Conservation (phyloP, 1,284 basidiomycete genomes). For the Tausonia pullulans region DNA sequence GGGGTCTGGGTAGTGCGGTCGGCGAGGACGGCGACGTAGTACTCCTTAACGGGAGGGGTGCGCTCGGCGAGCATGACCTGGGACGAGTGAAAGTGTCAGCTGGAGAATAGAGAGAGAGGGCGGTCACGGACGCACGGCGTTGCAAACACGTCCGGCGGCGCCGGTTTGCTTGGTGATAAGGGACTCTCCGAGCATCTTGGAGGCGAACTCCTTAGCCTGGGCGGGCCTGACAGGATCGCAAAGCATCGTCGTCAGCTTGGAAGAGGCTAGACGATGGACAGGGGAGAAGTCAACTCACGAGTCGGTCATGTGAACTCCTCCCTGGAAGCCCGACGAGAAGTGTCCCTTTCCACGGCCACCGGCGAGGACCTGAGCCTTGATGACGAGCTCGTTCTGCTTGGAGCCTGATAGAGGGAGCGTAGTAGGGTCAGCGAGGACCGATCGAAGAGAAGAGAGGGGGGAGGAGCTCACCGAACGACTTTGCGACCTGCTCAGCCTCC, state of each 20-base stretch:
- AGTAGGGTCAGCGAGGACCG: background rate
- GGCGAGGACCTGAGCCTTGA: constrained; percentile 98
- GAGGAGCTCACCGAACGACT: constrained; percentile 58
- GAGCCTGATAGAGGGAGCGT: background rate
- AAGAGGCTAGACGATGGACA: background rate
- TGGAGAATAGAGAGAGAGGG: constrained; percentile 3
- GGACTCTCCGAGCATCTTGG: constrained; percentile 88
- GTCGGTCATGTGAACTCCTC: constrained; percentile 91
- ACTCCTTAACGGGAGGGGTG: constrained; percentile 87
- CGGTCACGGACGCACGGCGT: constrained; percentile 52
- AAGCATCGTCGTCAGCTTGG: constrained; percentile 6
- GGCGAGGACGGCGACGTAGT: constrained; percentile 95
- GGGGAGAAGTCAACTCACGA: constrained; percentile 46
- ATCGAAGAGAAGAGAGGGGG: background rate
- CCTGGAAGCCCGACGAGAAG: constrained; percentile 92
- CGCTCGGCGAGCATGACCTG: constrained; percentile 97
- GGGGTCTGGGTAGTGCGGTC: constrained; percentile 83
- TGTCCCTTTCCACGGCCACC: constrained; percentile 97
- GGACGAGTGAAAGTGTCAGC: constrained; percentile 13
- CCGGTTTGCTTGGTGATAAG: constrained; percentile 99
- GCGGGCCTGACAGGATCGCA: constrained; percentile 50
- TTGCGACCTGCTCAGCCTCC: constrained; percentile 81
- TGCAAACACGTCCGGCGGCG: constrained; percentile 81
- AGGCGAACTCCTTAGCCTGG: constrained; percentile 76
- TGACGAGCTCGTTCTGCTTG: constrained; percentile 65